Evolutionary conservation across 805 yeast genomes (phyloP).

Genomic region (Candida golubevii): DNA sequence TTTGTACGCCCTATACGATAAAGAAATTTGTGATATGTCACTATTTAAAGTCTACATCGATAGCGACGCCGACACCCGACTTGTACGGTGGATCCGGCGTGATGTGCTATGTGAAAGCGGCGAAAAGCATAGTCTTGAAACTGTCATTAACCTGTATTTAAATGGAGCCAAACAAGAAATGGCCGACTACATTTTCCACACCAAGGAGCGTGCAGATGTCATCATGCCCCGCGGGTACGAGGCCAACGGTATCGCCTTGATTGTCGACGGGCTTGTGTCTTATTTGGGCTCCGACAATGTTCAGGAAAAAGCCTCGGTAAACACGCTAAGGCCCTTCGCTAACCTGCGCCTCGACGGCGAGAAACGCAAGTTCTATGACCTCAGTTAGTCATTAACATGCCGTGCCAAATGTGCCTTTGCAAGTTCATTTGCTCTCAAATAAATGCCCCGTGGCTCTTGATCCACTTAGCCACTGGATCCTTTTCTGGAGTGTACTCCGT

Average conservation of each 20-base stretch:
- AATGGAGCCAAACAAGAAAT: slow-evolving; percentile 60
- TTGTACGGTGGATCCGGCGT: slow-evolving; percentile 70
- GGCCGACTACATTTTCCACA: slow-evolving; percentile 59
- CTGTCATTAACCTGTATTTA: slow-evolving; percentile 46
- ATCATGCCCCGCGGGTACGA: slow-evolving; percentile 71
- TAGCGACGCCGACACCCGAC: slow-evolving; percentile 78
- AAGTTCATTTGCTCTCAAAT: neutral
- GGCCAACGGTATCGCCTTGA: slow-evolving; percentile 48
- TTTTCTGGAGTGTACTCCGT: slow-evolving; percentile 43
- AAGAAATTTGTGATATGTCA: slow-evolving; percentile 49
- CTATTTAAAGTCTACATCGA: slow-evolving; percentile 71
- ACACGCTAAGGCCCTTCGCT: slow-evolving; percentile 30
- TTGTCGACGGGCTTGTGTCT: slow-evolving; percentile 61
- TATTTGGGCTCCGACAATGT: slow-evolving; percentile 19
- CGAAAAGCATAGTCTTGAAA: slow-evolving; percentile 23
- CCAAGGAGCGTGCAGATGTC: slow-evolving; percentile 70
- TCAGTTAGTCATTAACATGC: slow-evolving; percentile 15
- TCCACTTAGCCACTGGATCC: slow-evolving; percentile 50
- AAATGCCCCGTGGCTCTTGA: slow-evolving; percentile 9
- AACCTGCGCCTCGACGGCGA: slow-evolving; percentile 36
- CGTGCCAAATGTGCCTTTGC: neutral
- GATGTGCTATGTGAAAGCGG: slow-evolving; percentile 23
- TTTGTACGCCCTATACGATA: slow-evolving; percentile 70
- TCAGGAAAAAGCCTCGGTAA: slow-evolving; percentile 13
- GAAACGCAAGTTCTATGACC: slow-evolving; percentile 43